Percentiles rank a stretch among this genome's conserved stretches.
phyloP scores from a whole-genome alignment of 768 basidiomycete genomes.

The Podaxis sp. region DNA sequence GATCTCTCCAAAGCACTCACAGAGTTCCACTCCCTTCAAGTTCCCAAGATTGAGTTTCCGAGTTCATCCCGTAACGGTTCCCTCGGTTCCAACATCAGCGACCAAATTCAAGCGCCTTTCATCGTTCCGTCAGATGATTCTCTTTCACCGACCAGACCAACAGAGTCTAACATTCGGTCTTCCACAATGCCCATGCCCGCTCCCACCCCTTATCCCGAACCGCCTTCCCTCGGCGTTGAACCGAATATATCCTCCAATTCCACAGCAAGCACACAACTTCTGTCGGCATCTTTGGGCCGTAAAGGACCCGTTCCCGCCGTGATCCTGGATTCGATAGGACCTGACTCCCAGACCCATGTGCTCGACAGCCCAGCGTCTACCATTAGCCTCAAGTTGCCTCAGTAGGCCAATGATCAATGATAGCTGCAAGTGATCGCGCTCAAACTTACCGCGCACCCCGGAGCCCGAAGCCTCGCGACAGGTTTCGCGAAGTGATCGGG shows the following conservation, averaged over 20 bases:
- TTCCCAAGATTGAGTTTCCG: slow-evolving; percentile 43
- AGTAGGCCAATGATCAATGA: slow-evolving; percentile 17
- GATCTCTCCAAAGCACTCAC: slow-evolving; percentile 52
- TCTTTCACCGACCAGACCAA: slow-evolving; percentile 9
- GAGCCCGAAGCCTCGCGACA: too few species aligned
- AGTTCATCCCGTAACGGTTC: slow-evolving; percentile 27
- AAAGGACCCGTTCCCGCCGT: slow-evolving; percentile 28
- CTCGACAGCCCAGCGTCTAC: slow-evolving; percentile 40
- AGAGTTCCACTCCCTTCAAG: slow-evolving; percentile 49
- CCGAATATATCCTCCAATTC: slow-evolving; percentile 14
- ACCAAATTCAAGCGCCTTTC: background rate
- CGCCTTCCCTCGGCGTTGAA: background rate
- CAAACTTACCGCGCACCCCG: too few species aligned
- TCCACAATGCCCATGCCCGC: background rate
- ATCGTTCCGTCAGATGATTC: slow-evolving; percentile 12
- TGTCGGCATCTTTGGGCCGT: slow-evolving; percentile 5
- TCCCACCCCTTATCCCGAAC: background rate
- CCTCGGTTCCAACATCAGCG: background rate
- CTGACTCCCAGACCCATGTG: slow-evolving; percentile 30
- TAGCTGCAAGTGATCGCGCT: background rate
- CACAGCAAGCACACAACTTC: slow-evolving; percentile 15
- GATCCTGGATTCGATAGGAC: slow-evolving; percentile 32
- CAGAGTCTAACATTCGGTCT: slow-evolving; percentile 10
- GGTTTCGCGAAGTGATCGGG: too few species aligned
- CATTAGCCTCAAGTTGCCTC: slow-evolving; percentile 25